A percentile compares a stretch with the other conserved stretches of the same genome.
Evolutionary conservation across 2,329 filamentous ascomycete species (phyloP).

Genomic region (Alternaria gaisen): DNA sequence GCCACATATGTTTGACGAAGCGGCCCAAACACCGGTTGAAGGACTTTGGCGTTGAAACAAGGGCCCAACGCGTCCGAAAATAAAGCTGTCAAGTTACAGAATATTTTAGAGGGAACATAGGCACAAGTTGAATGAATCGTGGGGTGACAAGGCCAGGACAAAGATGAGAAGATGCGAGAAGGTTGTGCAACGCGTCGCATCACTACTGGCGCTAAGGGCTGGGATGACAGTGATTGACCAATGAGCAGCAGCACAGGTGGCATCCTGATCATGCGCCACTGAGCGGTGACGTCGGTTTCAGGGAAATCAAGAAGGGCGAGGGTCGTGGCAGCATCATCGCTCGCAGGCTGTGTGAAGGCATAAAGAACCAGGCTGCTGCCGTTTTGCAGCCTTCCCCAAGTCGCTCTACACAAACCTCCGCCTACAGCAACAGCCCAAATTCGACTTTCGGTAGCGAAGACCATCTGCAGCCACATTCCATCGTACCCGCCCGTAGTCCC

Average conservation of each 20-base stretch:
- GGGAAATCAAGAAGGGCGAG: conserved; percentile 13
- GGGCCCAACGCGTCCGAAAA: conserved; percentile 6
- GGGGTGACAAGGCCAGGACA: conserved; percentile 3
- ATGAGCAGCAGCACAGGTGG: conserved; percentile 15
- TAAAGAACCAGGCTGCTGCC: conserved; percentile 29
- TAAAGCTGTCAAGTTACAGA: conserved; percentile 6
- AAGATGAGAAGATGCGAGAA: conserved; percentile 16
- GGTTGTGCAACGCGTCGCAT: conserved; percentile 20
- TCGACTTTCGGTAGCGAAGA: conserved; percentile 4
- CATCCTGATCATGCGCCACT: conserved; percentile 27
- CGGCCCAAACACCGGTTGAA: conserved; percentile 11
- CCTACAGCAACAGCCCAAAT: not conserved
- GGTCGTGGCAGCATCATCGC: conserved; percentile 33
- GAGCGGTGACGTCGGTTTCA: conserved; percentile 15
- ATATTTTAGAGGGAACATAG: conserved; percentile 7
- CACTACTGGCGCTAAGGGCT: conserved; percentile 6
- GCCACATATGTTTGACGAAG: conserved; percentile 22
- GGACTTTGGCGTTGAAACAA: conserved; percentile 8
- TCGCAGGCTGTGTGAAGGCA: conserved; percentile 9
- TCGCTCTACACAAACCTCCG: conserved; percentile 3
- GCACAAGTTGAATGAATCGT: not conserved
- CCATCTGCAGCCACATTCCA: conserved; percentile 7
- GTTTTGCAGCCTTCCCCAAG: not conserved
- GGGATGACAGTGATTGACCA: conserved; percentile 16
- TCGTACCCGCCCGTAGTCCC: conserved; percentile 6